phyloP scores from a whole-genome alignment of 2,329 filamentous ascomycete species.

The Onygenales sp. region DNA sequence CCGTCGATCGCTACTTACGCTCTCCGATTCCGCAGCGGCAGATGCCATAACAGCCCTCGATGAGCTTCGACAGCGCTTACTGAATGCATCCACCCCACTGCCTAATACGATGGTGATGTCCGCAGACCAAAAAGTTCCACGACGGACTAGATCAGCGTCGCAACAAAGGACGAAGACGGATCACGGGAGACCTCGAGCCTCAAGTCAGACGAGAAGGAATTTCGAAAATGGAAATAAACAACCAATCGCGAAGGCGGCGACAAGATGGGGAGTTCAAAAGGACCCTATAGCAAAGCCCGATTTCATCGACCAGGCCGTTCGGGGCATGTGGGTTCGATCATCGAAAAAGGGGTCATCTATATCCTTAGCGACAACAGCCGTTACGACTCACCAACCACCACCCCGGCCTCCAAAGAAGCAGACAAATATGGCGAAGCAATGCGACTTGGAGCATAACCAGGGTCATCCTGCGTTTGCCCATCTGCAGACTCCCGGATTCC shows the following conservation, averaged over 20 bases:
- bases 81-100: background rate
- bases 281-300: background rate
- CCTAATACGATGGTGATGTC: background rate
- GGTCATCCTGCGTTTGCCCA: constrained; percentile 2
- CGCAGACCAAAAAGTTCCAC: background rate
- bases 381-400: background rate
- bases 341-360: constrained; percentile 2
- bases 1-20: constrained; percentile 1
- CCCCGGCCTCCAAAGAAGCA: background rate
- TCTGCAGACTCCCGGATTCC: background rate
- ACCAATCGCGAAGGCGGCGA: background rate
- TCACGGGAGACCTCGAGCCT: no score
- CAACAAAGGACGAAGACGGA: background rate
- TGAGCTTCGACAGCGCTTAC: constrained; percentile 3
- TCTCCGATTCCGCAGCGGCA: constrained; percentile 1
- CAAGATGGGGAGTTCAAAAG: background rate
- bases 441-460: constrained; percentile 2
- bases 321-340: constrained; percentile 1
- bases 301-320: background rate
- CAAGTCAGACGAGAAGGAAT: background rate
- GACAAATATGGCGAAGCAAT: background rate
- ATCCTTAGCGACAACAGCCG: constrained; percentile 1
- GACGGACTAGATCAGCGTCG: background rate
- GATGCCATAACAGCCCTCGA: constrained; percentile 1
- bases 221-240: background rate